Base-by-base conservation (phyloP, 2,329 filamentous ascomycete genomes). In the Lecanoromycetidae sp. region DNA sequence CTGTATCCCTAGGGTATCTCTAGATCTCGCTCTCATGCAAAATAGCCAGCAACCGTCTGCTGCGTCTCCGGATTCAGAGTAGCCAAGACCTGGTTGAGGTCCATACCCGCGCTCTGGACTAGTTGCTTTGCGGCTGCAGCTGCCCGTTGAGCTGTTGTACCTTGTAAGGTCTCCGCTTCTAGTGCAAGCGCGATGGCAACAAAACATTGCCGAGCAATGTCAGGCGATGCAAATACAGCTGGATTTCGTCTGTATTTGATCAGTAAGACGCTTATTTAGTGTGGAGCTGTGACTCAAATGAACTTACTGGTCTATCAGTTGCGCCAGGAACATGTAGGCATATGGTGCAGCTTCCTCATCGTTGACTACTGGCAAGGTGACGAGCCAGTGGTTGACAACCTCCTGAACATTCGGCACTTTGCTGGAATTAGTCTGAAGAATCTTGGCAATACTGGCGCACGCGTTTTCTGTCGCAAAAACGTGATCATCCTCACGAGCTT, bases 401-500 rank as follows among this genome's bases (percentile, higher is more conserved):
- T 83, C 76, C 59, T 91, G 81, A 41, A 77, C 72, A 58, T 93
- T 86, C 45, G 71, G 72, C 15, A 98, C 80, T 61, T 84, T 84
- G 55, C 72, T 72, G 20, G 79, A 71, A 65, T 94, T 95, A 69
- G 82, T 95, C 62, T 94, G 87, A 54, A 98, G 72, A 44, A 98
- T 90, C 74, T 98, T 98, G 29, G 91, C 91, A 59, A 98, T 91
- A 56, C 87, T 87, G 34, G 91, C 90, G 57, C 87, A 95, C 5
- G 90, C 90, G 61, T 98, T 98, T 68, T 98, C 91, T 1, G 91
- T 96, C 2, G 91, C 91, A 61, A 94, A 98, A 2, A 94, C 83
- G 58, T 96, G 88, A 57, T 96, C 91, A 54, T 96, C 91, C 39
- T 78, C 81, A 54, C 91, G 79, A 4, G 90, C 82, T 54, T 94